Percentiles rank a stretch among this genome's conserved stretches.
Evolutionary conservation across 2,329 filamentous ascomycete species (phyloP).

Genomic region (Penicillium thymicola): DNA sequence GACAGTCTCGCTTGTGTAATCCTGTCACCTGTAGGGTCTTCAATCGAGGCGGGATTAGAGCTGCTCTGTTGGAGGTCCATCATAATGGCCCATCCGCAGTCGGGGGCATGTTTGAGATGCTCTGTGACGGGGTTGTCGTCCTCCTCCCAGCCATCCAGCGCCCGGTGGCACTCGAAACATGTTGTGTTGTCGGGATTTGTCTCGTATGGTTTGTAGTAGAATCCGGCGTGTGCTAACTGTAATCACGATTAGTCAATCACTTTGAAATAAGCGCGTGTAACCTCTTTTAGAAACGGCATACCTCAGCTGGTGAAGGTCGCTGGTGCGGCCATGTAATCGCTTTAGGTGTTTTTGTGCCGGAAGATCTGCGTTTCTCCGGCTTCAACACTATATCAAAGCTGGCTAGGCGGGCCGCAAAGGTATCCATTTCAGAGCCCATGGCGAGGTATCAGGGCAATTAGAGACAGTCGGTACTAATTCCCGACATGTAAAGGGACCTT

Average conservation of each 20-base stretch:
- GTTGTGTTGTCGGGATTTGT: constrained; percentile 80
- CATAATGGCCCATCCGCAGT: constrained; percentile 83
- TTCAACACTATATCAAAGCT: constrained; percentile 68
- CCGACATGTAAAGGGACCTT: background rate
- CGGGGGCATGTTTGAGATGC: constrained; percentile 75
- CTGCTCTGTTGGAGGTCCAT: constrained; percentile 54
- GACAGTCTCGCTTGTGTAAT: constrained; percentile 75
- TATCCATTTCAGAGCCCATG: constrained; percentile 50
- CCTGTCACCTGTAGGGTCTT: constrained; percentile 68
- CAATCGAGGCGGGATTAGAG: constrained; percentile 50
- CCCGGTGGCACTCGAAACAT: constrained; percentile 82
- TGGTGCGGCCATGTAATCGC: constrained; percentile 73
- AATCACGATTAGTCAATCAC: background rate
- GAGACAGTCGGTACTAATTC: background rate
- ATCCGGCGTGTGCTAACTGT: constrained; percentile 85
- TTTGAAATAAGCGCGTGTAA: background rate
- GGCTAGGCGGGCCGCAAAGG: constrained; percentile 71
- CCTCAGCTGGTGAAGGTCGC: constrained; percentile 62
- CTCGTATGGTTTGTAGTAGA: constrained; percentile 77
- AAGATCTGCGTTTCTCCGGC: constrained; percentile 66
- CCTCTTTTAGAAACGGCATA: constrained; percentile 36
- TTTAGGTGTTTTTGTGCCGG: constrained; percentile 58
- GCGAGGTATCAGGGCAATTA: background rate
- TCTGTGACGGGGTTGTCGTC: constrained; percentile 79
- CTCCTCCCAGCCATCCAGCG: constrained; percentile 87